Evolutionary conservation across 78 protist species (phyloP), one percentile per base, ranked within the genome.

Genomic region (Goniomonas avonlea): DNA sequence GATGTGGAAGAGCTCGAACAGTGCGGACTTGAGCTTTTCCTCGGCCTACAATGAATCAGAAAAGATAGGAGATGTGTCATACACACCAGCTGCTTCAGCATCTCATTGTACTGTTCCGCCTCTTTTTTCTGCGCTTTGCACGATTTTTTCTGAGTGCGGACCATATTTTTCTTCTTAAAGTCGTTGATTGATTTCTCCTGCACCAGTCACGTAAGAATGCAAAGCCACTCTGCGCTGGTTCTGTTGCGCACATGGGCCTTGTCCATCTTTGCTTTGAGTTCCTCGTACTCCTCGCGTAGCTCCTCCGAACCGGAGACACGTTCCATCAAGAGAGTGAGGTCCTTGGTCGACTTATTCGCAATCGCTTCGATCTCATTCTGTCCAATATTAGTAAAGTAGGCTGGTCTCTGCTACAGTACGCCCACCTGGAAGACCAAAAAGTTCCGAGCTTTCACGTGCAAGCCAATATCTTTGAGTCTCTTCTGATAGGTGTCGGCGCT

Each of bases 331-430:
- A 76, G 45, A 5, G 97, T 77, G 35, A 95, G 86, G 76, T 96
- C 94, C 38, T 79, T 78, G 21, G 97, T 88, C 1, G 78, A 43
- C 65, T 90, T 91, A 0, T 71, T 55, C 0, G 96, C 98, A 1
- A 95, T 25, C 18, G 66, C 35, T 23, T 87, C 91, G 25, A 96
- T 96, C 55, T 96, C 97, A 48, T 96, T 96, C 84, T 85, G 77
- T 2, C 7, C 39, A 21, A 70, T 5, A 8, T 43, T 43, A 8
- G 11, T 8, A 8, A 43, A 15, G 50, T 43, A 11, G 8, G 50
- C 50, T 11, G 11, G 50, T 11, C 50, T 11, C 50, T 8, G 8
- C 50, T 8, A 43, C 32, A 59, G 7, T 31, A 50, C 40, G 1
- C 34, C 3, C 32, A 61, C 70, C 77, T 91, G 92, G 80, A 94